Base-by-base conservation (phyloP, 2,329 filamentous ascomycete genomes). In the Leptographium wingfieldii region DNA sequence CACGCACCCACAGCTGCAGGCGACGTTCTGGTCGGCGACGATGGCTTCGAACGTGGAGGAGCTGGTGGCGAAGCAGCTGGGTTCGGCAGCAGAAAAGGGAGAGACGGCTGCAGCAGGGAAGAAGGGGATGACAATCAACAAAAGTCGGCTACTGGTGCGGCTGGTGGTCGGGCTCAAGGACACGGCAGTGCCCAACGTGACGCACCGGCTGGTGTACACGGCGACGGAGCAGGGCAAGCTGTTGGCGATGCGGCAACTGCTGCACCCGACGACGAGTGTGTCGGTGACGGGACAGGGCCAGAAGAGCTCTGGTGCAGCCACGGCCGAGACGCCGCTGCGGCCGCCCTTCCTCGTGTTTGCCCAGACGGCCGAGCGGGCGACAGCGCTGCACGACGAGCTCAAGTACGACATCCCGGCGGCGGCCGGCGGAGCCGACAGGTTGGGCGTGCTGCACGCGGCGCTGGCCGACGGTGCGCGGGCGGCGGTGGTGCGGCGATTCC, bases 101-200 rank as follows among this genome's bases (percentile, higher is more conserved):
- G 22, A 22, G 22, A 22, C 22, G 22, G 22, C 22, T 22, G 22
- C 22, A 22, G 22, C 22, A 22, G 22, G 22, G 29, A 35, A 5
- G 10, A 10, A 31, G 9, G 7, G 3, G 25, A 38, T 1, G 38
- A 22, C 46, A 19, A 29, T 22, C 27, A 10, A n/a, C 16, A 3
- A 7, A 25, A 43, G 29, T 14, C 77, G 74, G 63, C 84, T 78
- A 27, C 77, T 96, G 3, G 72, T 97, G 64, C 87, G 94, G 53
- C 79, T 97, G 6, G 90, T 99, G 6, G 90, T 97, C n/a, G 94
- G 94, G 5, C 77, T 99, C 56, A 97, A 97, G 74, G 94, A 99
- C 73, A 92, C 91, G 2, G 92, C 92, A 2, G 87, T 99, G 57
- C 92, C 94, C 51, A 96, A 95, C 67, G 88, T 99, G 63, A 80